These are phyloP conservation scores for Suillus occidentalis DNA, from an alignment of 768 basidiomycete genomes.

Conservation along the genomic window DNA sequence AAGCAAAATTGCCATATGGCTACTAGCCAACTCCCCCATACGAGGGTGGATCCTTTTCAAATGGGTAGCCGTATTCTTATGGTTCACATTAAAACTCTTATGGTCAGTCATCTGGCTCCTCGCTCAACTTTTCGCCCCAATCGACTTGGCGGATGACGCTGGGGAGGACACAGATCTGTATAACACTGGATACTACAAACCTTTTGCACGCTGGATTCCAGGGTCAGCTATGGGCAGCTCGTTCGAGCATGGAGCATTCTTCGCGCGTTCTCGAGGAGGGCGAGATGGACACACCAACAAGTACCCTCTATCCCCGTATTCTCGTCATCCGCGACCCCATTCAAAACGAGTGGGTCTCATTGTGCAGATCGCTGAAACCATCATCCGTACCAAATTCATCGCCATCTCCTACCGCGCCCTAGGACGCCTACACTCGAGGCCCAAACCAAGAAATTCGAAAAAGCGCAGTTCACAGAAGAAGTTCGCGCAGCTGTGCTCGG, in stretches of 20 bases:
- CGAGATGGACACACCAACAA: slow-evolving; percentile 14
- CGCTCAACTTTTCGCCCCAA: not conserved
- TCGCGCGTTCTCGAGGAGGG: slow-evolving; percentile 4
- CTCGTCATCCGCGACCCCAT: slow-evolving; percentile 7
- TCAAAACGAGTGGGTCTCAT: slow-evolving; percentile 7
- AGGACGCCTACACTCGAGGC: slow-evolving; percentile 14
- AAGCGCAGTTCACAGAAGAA: slow-evolving; percentile 9
- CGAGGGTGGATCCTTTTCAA: not conserved
- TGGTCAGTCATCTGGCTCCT: slow-evolving; percentile 11
- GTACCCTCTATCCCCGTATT: slow-evolving; percentile 14
- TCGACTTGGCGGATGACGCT: not conserved
- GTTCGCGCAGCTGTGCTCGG: slow-evolving; percentile 10
- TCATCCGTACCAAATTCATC: slow-evolving; percentile 13
- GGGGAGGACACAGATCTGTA: not conserved
- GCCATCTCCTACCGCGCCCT: slow-evolving; percentile 18
- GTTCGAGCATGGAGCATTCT: slow-evolving; percentile 20
- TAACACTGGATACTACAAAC: slow-evolving; percentile 8
- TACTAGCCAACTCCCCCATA: slow-evolving; percentile 10
- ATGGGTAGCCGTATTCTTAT: slow-evolving; percentile 13
- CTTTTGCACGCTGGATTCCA: slow-evolving; percentile 14
- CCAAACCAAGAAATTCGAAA: slow-evolving; percentile 7
- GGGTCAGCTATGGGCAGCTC: slow-evolving; percentile 23
- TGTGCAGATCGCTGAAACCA: slow-evolving; percentile 5
- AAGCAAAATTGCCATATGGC: slow-evolving; percentile 16
- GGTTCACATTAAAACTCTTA: slow-evolving; percentile 12